Base-by-base conservation (phyloP, 2,329 filamentous ascomycete species). In the Aureobasidium melanogenum region DNA sequence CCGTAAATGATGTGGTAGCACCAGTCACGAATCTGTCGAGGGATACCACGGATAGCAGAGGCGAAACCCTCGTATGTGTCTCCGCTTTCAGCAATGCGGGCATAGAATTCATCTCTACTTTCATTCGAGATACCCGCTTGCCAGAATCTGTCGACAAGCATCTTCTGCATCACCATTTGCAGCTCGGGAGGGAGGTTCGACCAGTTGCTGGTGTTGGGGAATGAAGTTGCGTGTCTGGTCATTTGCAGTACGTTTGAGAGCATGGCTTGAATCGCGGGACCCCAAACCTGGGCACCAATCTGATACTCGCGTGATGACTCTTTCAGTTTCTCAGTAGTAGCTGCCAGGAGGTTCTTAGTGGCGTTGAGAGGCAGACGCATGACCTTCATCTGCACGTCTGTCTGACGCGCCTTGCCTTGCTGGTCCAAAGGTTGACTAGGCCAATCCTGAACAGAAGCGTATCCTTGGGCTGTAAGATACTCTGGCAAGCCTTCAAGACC, bases 101-200 rank as follows among this genome's bases (percentile, higher is more conserved):
- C 89, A 73, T 97, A 97, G 72, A 99, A 99, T 62, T 97, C 93
- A 64, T 97, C 94, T 72, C 94, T 91, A 68, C 90, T 97, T 28
- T 96, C 94, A 64, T 88, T 89, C 0, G 94, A 97, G 55, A 99
- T 99, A 10, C 94, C 94, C 7, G 92, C 91, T 78, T 99, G 94
- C 94, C 94, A 99, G 73, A 99, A 99, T 26, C 94, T 84, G 74
- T 99, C 94, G 15, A 91, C 96, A 24, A 99, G 77, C 22, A 97
- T 91, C 24, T 89, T 84, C 46, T 85, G 83, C 41, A 97, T 88
- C 57, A 96, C 84, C 5, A 82, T 77, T 62, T 86, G 86, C 79
- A 95, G 87, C 44, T 95, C 90, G 12, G 79, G 72, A 1, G 91
- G 87, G 17, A 96, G 76, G 34, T 86, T 83, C 10, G 82, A 79